A percentile compares a stretch with the other conserved stretches of the same genome.
Evolutionary conservation across 768 basidiomycete species (phyloP).

Genomic region (Russula virescens): DNA sequence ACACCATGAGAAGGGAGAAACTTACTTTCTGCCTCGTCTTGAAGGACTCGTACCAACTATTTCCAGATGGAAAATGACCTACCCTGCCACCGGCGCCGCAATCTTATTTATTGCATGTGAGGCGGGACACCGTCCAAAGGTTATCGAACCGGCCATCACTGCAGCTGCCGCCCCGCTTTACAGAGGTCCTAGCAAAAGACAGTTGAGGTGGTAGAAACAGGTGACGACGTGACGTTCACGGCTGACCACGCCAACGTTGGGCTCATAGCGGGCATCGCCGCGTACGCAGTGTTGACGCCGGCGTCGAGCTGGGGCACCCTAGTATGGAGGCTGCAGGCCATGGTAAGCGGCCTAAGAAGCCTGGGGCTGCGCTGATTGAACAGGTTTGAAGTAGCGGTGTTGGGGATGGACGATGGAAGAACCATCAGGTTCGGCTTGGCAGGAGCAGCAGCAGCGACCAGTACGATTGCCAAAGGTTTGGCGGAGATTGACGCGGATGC

Average conservation of each 20-base stretch:
- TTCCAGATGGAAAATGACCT: slow-evolving; percentile 41
- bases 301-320: slow-evolving; percentile 18
- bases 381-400: neutral
- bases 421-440: slow-evolving; percentile 15
- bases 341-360: slow-evolving; percentile 3
- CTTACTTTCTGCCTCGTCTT: slow-evolving; percentile 71
- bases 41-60: slow-evolving; percentile 75
- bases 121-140: slow-evolving; percentile 82
- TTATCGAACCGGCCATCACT: slow-evolving; percentile 70
- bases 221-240: slow-evolving; percentile 24
- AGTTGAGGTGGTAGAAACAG: slow-evolving; percentile 10
- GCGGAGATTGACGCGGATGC: slow-evolving; percentile 43
- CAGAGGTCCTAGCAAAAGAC: slow-evolving; percentile 28
- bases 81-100: slow-evolving; percentile 72
- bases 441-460: neutral
- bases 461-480: slow-evolving; percentile 23
- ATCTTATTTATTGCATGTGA: slow-evolving; percentile 35
- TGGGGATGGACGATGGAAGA: neutral
- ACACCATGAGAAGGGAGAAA: neutral
- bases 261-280: slow-evolving; percentile 4
- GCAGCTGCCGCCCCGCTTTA: slow-evolving; percentile 33
- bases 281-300: neutral
- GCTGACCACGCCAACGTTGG: slow-evolving; percentile 30
- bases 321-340: slow-evolving; percentile 12
- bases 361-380: slow-evolving; percentile 7